These are phyloP conservation scores for Aspergillus haitiensis DNA, from an alignment of 495 filamentous ascomycete genomes.

Conservation along the genomic window DNA sequence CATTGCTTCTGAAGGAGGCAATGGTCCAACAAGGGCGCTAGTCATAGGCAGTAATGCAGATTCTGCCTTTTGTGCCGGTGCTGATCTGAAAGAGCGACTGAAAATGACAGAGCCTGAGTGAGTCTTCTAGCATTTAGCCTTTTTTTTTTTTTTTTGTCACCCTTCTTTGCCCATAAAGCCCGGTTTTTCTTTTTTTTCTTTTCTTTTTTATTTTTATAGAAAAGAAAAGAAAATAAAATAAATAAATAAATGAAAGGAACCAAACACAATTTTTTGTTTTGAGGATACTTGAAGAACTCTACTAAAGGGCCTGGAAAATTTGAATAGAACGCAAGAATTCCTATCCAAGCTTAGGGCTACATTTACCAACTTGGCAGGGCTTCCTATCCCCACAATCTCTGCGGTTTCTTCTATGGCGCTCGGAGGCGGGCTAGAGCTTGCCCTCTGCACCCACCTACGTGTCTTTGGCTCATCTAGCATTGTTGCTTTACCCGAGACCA, in stretches of 20 bases:
- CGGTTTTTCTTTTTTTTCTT: neutral
- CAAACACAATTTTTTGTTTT: neutral
- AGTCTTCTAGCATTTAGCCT: neutral
- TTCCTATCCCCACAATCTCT: slow-evolving; percentile 86
- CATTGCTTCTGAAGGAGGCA: slow-evolving; percentile 66
- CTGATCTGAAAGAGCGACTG: slow-evolving; percentile 86
- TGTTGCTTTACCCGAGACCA: slow-evolving; percentile 85
- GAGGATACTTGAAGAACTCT: too few species aligned
- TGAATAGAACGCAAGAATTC: slow-evolving; percentile 68
- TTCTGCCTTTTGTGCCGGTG: slow-evolving; percentile 85
- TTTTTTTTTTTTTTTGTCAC: neutral
- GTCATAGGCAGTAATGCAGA: slow-evolving; percentile 78
- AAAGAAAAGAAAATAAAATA: too few species aligned
- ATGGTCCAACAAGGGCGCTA: slow-evolving; percentile 68
- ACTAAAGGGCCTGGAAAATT: too few species aligned
- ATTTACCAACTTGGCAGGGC: slow-evolving; percentile 62
- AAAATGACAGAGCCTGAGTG: slow-evolving; percentile 71
- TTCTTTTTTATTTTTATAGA: neutral
- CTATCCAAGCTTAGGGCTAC: slow-evolving; percentile 70
- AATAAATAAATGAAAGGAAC: too few species aligned
- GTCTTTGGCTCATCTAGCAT: slow-evolving; percentile 71
- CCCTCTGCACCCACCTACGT: slow-evolving; percentile 80
- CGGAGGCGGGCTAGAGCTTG: slow-evolving; percentile 90
- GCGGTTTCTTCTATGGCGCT: slow-evolving; percentile 79
- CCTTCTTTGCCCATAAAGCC: neutral